Percentiles rank a stretch among this genome's conserved stretches.
Conservation (phyloP, 2,329 filamentous ascomycete species). For the Colletotrichum cereale region DNA sequence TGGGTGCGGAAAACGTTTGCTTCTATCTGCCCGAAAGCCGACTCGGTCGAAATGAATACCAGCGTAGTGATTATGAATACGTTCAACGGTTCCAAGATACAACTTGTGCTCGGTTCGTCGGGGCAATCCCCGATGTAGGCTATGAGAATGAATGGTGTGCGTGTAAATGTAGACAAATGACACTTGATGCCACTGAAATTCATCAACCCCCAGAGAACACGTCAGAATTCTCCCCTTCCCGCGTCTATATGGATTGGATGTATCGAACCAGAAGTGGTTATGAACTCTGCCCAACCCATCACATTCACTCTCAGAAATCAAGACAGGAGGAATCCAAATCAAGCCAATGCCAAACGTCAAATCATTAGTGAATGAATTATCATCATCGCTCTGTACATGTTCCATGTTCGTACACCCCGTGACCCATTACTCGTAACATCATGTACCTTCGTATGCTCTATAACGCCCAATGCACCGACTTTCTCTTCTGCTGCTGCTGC, state of each 20-base stretch:
- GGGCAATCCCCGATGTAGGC: neutral
- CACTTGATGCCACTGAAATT: no score
- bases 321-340: neutral
- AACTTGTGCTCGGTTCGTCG: neutral
- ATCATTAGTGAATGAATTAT: slow-evolving; percentile 16
- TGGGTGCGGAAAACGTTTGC: neutral
- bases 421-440: slow-evolving; percentile 24
- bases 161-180: no score
- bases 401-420: neutral
- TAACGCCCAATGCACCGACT: slow-evolving; percentile 39
- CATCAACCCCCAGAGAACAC: no score
- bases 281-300: neutral
- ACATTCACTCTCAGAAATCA: neutral
- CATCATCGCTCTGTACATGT: neutral
- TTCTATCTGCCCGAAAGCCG: slow-evolving; percentile 4
- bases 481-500: slow-evolving; percentile 11
- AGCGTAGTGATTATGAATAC: neutral
- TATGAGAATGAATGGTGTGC: neutral
- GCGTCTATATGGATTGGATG: no score
- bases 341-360: neutral
- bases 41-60: neutral
- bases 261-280: no score
- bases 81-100: no score
- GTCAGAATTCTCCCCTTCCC: no score
- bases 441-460: slow-evolving; percentile 2